phyloP scores from a whole-genome alignment of 106 monocot genomes.

The Cymbidium sinense region DNA sequence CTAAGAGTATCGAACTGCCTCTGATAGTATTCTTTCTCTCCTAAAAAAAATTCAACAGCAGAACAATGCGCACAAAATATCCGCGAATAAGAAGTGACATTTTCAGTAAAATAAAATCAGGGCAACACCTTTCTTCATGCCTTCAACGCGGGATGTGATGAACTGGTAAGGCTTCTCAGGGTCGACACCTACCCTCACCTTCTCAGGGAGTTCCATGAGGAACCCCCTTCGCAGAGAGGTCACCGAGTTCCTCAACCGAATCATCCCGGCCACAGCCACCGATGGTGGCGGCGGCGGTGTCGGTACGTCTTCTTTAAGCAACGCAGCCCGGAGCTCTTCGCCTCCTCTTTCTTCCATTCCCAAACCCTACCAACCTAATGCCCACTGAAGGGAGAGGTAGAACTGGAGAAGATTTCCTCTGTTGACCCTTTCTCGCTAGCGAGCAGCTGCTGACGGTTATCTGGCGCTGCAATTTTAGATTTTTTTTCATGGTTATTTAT shows the following conservation, averaged over 20 bases:
- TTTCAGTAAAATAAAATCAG: background rate
- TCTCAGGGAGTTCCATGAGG: slow-evolving; percentile 50
- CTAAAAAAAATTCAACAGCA: slow-evolving; percentile 19
- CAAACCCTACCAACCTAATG: background rate
- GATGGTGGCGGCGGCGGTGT: background rate
- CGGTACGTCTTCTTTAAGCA: background rate
- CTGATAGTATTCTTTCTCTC: slow-evolving; percentile 87
- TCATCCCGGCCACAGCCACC: background rate
- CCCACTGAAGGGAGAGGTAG: background rate
- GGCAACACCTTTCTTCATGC: slow-evolving; percentile 8
- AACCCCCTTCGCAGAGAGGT: slow-evolving; percentile 43
- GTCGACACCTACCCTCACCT: slow-evolving; percentile 45
- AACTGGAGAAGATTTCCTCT: background rate
- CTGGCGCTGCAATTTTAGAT: no score
- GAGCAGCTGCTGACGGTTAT: no score
- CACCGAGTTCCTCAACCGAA: slow-evolving; percentile 37
- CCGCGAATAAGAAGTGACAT: background rate
- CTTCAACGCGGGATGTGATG: slow-evolving; percentile 31
- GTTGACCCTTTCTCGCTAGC: no score
- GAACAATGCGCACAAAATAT: background rate
- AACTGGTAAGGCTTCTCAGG: slow-evolving; percentile 51
- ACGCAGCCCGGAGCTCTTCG: background rate
- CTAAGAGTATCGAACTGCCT: slow-evolving; percentile 80
- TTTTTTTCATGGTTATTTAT: no score
- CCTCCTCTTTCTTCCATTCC: slow-evolving; percentile 2